These are phyloP conservation scores for Ramaria rubella DNA, from an alignment of 768 basidiomycete species.

Conservation along the genomic window DNA sequence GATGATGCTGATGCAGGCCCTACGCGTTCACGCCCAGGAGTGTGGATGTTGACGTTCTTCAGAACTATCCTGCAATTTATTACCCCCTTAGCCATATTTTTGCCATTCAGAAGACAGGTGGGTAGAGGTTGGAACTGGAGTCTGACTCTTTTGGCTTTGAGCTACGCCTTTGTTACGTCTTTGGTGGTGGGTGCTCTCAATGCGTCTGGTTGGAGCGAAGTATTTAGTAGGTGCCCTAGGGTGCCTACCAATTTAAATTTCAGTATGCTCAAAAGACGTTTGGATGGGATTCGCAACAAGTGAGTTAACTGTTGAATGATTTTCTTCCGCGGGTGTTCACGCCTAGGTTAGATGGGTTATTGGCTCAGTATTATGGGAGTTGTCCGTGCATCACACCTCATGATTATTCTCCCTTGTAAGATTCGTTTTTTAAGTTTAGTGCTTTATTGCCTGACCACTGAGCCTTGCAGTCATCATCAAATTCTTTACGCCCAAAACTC, in stretches of 20 bases:
- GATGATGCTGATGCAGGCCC: constrained; percentile 11
- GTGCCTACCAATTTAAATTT: constrained; percentile 49
- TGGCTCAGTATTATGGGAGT: constrained; percentile 52
- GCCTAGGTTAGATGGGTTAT: constrained; percentile 54
- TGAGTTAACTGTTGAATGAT: constrained; percentile 23
- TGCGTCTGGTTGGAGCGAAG: not conserved
- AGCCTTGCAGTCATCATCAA: constrained; percentile 45
- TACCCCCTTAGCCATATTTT: constrained; percentile 61
- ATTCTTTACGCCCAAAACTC: constrained; percentile 41
- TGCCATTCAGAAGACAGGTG: constrained; percentile 33
- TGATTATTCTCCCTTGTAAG: constrained; percentile 56
- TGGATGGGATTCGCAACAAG: constrained; percentile 60
- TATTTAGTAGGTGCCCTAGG: constrained; percentile 32
- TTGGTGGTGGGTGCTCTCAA: constrained; percentile 36
- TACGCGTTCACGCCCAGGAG: constrained; percentile 13
- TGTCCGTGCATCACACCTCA: constrained; percentile 48
- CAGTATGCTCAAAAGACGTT: constrained; percentile 60
- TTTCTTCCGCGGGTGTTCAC: not conserved
- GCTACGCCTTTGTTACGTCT: constrained; percentile 41
- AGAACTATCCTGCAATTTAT: constrained; percentile 55
- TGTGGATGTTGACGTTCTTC: constrained; percentile 22
- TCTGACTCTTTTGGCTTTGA: constrained; percentile 47
- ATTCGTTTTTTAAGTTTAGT: not conserved
- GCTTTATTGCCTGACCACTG: not conserved
- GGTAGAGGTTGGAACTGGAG: constrained; percentile 53